Base-by-base conservation (phyloP, 805 yeast species). In the Jamesozyma jinghongensis region DNA sequence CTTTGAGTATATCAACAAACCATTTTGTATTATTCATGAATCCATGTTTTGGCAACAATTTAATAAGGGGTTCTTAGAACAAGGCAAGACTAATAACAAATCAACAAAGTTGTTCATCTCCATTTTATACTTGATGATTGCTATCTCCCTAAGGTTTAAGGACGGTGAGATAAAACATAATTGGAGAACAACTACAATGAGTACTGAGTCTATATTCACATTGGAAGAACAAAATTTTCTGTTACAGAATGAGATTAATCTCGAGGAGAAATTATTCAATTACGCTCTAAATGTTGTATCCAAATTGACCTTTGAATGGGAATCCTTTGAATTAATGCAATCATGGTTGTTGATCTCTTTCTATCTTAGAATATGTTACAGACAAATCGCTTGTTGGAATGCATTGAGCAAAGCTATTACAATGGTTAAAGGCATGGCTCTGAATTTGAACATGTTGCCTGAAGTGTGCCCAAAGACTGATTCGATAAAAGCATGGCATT, bases 11-110 rank as follows among this genome's bases (percentile, higher is more conserved):
- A 62, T 78, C 44, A 78, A 78, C 54, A 78, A 77, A 14, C 51
- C 75, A 13, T 73, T 61, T 51, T 68, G 74, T 2, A 67, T 77
- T 4, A 44, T 78, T 20, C 80, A 77, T 54, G 77, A 75, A 49
- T 53, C 64, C 1, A 72, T 74, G 26, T 77, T 77, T 49, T 50
- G 71, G 43, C 72, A 73, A 44, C 83, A 77, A 54, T 62, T 62
- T 25, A 50, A 57, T 16, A 59, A 56, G 19, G 47, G 58, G 35
- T 53, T 59, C 35, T 38, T 52, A 31, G 37, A 37, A 25, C 45
- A 38, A 26, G 40, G 54, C 58, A 17, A 56, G 53, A 48, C 62
- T 56, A 46, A 43, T 12, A 50, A 48, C 30, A 45, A 51, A 12
- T 50, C 57, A 12, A 67, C 75, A 1, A 66, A 70, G 43, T 57